Conservation (phyloP, 345 rosid species). For the Balakata baccata region DNA sequence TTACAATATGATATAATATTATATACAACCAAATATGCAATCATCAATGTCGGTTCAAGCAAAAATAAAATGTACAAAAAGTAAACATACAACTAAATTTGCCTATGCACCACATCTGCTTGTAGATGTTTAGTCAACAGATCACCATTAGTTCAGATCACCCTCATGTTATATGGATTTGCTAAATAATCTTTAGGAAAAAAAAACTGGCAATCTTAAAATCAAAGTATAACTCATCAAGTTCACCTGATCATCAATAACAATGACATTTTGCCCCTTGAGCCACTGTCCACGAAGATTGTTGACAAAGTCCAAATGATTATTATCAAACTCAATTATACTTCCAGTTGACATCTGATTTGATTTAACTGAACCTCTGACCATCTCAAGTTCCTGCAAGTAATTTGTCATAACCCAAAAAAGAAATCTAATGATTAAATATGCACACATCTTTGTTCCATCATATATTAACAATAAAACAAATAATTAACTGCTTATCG, state of each 20-base stretch:
- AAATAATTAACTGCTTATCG: neutral
- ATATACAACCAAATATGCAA: slow-evolving; percentile 8
- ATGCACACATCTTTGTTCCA: neutral
- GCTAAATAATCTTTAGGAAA: slow-evolving; percentile 10
- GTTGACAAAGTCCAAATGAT: slow-evolving; percentile 24
- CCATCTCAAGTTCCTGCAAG: slow-evolving; percentile 27
- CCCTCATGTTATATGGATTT: neutral
- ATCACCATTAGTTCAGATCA: neutral
- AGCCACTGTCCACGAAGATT: slow-evolving; percentile 31
- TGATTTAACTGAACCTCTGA: slow-evolving; percentile 14
- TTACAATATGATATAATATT: neutral
- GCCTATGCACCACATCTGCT: neutral
- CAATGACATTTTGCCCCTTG: slow-evolving; percentile 35
- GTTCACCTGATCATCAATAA: slow-evolving; percentile 48
- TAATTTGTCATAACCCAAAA: slow-evolving; percentile 12
- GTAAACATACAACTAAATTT: neutral
- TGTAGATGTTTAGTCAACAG: neutral
- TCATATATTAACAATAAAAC: neutral
- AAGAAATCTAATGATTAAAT: neutral
- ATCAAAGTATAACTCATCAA: slow-evolving; percentile 37
- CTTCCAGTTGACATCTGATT: slow-evolving; percentile 28
- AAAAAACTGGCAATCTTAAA: neutral
- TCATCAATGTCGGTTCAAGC: neutral
- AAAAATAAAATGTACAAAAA: neutral
- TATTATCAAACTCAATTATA: slow-evolving; percentile 14